These are phyloP conservation scores for Purpureocillium takamizusanense DNA, from an alignment of 2,329 filamentous ascomycete species.

Conservation along the genomic window DNA sequence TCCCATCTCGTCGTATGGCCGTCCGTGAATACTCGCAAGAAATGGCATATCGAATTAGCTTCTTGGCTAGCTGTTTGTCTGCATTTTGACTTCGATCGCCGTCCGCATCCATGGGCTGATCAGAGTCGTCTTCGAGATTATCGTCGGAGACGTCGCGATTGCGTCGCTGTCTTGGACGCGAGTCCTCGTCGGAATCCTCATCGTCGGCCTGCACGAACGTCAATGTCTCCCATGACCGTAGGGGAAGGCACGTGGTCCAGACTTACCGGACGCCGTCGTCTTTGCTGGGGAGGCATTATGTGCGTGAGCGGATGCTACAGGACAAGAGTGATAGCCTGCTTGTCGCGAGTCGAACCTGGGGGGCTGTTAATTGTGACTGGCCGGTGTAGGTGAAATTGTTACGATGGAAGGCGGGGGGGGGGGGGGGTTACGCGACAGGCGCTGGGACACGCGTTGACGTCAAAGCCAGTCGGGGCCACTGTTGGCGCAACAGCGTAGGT, in stretches of 20 bases:
- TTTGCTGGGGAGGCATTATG: conserved; percentile 21
- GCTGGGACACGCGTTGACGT: too few relatives aligned
- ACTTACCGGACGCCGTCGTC: conserved; percentile 22
- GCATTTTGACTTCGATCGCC: conserved; percentile 24
- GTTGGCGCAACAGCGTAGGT: too few relatives aligned
- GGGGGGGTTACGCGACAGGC: too few relatives aligned
- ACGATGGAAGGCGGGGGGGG: too few relatives aligned
- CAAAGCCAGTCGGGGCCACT: too few relatives aligned
- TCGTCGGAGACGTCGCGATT: conserved; percentile 19
- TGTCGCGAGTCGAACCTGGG: too few relatives aligned
- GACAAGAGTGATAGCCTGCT: too few relatives aligned
- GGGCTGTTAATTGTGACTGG: too few relatives aligned
- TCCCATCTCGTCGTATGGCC: conserved; percentile 51
- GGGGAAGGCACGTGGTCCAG: conserved; percentile 3
- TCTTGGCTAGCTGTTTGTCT: conserved; percentile 49
- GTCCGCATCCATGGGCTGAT: conserved; percentile 25
- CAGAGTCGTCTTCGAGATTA: conserved; percentile 23
- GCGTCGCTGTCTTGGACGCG: conserved; percentile 20
- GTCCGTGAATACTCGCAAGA: conserved; percentile 56
- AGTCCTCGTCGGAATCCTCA: conserved; percentile 23
- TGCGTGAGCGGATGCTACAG: neutral
- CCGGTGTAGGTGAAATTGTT: too few relatives aligned
- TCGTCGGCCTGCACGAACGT: conserved; percentile 12
- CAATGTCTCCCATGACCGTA: neutral
- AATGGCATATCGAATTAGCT: conserved; percentile 59